A percentile compares a stretch with the other conserved stretches of the same genome.
phyloP scores from a whole-genome alignment of 2,329 filamentous ascomycete species.

The Xylaria sp. region DNA sequence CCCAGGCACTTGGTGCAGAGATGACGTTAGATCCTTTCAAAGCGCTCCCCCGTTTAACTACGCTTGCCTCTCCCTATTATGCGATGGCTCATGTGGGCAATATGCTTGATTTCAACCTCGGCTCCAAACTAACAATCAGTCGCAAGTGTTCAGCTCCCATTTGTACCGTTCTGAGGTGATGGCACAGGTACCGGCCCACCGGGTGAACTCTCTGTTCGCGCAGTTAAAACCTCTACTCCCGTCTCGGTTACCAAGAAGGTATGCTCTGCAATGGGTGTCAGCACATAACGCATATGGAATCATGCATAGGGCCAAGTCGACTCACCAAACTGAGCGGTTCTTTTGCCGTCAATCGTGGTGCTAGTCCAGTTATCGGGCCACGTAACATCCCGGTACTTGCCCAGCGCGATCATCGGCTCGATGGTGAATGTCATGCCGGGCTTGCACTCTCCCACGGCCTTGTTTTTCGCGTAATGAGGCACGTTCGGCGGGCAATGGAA shows the following conservation, averaged over 20 bases:
- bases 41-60: too few relatives aligned
- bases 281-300: neutral
- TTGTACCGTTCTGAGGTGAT: conserved; percentile 21
- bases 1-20: too few relatives aligned
- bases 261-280: conserved; percentile 60
- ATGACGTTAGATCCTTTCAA: too few relatives aligned
- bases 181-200: conserved; percentile 71
- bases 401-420: conserved; percentile 95
- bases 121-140: neutral
- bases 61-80: too few relatives aligned
- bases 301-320: conserved; percentile 18
- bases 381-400: conserved; percentile 87
- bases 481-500: conserved; percentile 96
- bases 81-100: too few relatives aligned
- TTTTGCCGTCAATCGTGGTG: conserved; percentile 84
- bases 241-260: conserved; percentile 82
- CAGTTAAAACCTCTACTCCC: conserved; percentile 82
- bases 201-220: conserved; percentile 70
- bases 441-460: conserved; percentile 91
- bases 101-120: neutral
- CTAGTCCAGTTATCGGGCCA: conserved; percentile 99
- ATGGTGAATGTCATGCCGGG: conserved; percentile 99
- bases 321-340: conserved; percentile 90
- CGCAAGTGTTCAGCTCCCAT: conserved; percentile 9
- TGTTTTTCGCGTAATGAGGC: conserved; percentile 98